Evolutionary conservation across 2,329 filamentous ascomycete species (phyloP), one percentile per base, ranked within the genome.

Genomic region (Xylaria sp.): DNA sequence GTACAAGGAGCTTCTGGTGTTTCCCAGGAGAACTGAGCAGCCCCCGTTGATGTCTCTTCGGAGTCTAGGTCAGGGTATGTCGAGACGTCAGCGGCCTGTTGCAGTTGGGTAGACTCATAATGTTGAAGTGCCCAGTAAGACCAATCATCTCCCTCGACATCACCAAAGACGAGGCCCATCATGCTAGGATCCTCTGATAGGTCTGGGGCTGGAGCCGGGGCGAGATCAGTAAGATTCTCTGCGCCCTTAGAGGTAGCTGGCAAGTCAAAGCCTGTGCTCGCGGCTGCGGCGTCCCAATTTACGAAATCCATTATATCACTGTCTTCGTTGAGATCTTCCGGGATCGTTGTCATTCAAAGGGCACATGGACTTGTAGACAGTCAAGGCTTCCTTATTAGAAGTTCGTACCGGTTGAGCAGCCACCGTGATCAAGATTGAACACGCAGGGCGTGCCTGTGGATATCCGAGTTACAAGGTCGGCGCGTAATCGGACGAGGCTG

Each of bases 81-180:
- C 17, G 77, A 69, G 20, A 77, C 67, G 58, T 78, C 71, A n/a
- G 69, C 42, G 39, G 73, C 53, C 79, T 77, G 73, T 78, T 80
- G 76, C 75, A 78, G 61, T 75, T 79, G 72, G 77, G 80, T 77
- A 73, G 80, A 78, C 38, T 83, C 81, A 72, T 85, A 89, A 73
- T 89, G 86, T 71, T 89, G 82, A 4, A 89, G 79, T 65, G 86
- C 86, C 77, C 83, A 85, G 73, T 87, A 88, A 49, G 85, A 85
- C 73, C 87, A 86, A 75, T 88, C 85, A 68, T 89, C 86, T 44
- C 85, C 85, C n/a, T 84, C 82, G 54, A 84, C 81, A 69, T 87
- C 85, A 42, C 81, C 85, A 62, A 89, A 80, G 38, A 85, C 83
- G 17, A 89, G 80, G 65, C 85, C 84, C 71, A 88, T 81, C 71